Conservation (phyloP, 257 asterid genomes). For the Asclepias syriaca region DNA sequence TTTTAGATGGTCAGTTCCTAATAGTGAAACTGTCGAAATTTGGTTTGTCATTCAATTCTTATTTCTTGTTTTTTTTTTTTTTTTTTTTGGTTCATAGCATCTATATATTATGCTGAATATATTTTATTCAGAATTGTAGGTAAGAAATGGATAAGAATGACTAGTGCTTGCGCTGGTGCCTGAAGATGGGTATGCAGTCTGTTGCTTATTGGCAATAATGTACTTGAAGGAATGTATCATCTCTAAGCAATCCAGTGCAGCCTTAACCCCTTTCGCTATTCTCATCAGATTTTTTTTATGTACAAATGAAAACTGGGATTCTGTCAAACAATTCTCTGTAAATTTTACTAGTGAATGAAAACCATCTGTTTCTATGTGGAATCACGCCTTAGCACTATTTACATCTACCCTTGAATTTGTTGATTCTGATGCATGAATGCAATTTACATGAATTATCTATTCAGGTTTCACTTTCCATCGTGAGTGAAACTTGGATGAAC, state of each 20-base stretch:
- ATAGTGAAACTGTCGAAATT: background rate
- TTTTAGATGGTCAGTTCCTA: background rate
- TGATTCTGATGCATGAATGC: background rate
- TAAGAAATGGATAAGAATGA: background rate
- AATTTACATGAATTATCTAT: background rate
- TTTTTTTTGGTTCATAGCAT: background rate
- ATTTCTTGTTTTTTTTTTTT: too few species aligned
- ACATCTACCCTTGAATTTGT: background rate
- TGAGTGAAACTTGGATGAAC: background rate
- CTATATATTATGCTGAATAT: background rate
- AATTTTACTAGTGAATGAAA: slow-evolving; percentile 6
- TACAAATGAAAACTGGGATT: slow-evolving; percentile 1
- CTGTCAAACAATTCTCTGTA: background rate
- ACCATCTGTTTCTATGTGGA: background rate
- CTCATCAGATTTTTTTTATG: background rate
- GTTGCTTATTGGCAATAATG: background rate
- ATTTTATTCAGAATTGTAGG: background rate
- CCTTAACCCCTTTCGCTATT: background rate
- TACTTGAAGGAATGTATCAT: background rate
- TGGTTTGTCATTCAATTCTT: background rate
- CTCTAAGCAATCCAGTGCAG: background rate
- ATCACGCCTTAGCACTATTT: background rate
- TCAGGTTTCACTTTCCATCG: background rate
- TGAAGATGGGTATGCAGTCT: background rate
- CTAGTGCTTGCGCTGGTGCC: background rate